phyloP scores from a whole-genome alignment of 2,329 filamentous ascomycete species.

The Xylariomycetidae sp. region DNA sequence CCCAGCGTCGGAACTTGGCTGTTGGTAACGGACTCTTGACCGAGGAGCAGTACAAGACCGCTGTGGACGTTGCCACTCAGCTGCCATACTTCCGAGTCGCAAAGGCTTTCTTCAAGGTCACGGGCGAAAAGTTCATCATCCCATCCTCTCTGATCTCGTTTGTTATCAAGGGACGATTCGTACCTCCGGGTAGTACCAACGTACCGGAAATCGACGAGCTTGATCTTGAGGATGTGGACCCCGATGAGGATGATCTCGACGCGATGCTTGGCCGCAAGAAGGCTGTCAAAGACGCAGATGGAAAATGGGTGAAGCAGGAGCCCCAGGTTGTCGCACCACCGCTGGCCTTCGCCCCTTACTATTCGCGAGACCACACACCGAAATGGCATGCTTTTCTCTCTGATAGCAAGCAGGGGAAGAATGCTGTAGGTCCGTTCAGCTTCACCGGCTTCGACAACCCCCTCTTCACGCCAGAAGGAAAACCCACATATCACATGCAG shows the following conservation, averaged over 20 bases:
- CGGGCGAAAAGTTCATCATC: slow-evolving; percentile 87
- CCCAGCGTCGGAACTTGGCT: slow-evolving; percentile 63
- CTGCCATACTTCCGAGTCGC: slow-evolving; percentile 79
- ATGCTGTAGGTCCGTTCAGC: slow-evolving; percentile 94
- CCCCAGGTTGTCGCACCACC: slow-evolving; percentile 68
- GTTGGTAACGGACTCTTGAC: slow-evolving; percentile 66
- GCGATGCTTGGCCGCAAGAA: slow-evolving; percentile 74
- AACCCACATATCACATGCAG: slow-evolving; percentile 90
- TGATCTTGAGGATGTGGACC: slow-evolving; percentile 86
- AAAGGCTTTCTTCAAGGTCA: slow-evolving; percentile 97
- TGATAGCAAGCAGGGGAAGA: slow-evolving; percentile 89
- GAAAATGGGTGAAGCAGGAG: slow-evolving; percentile 50
- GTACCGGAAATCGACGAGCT: slow-evolving; percentile 68
- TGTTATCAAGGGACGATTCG: slow-evolving; percentile 88
- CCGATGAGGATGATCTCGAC: slow-evolving; percentile 86
- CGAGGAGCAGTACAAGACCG: slow-evolving; percentile 69
- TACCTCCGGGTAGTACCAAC: slow-evolving; percentile 74
- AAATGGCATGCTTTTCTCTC: slow-evolving; percentile 93
- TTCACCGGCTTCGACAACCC: slow-evolving; percentile 90
- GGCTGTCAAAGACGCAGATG: slow-evolving; percentile 55
- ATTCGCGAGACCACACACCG: slow-evolving; percentile 81
- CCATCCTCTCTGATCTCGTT: slow-evolving; percentile 89
- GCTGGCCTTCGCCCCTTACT: slow-evolving; percentile 85
- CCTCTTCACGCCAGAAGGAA: slow-evolving; percentile 71
- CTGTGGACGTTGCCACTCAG: slow-evolving; percentile 72